A percentile compares a stretch with the other conserved stretches of the same genome.
Evolutionary conservation across 75 land plant species (phyloP).

Genomic region (Cryptomeria japonica): DNA sequence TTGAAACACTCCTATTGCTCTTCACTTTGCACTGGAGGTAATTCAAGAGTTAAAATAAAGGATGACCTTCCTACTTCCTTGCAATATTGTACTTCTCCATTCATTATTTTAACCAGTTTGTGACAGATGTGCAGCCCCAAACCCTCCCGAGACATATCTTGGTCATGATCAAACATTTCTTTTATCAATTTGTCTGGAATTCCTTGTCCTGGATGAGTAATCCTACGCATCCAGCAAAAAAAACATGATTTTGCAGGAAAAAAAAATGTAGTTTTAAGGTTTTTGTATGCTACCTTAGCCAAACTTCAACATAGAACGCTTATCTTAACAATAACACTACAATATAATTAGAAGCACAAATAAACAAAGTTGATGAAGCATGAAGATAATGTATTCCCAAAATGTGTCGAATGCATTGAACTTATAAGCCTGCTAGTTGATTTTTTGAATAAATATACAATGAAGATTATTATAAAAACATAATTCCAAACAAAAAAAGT

Average conservation of each 20-base stretch:
- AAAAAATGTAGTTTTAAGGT: background rate
- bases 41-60: slow-evolving; percentile 72
- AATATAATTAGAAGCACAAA: background rate
- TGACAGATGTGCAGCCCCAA: slow-evolving; percentile 73
- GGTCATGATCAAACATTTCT: slow-evolving; percentile 72
- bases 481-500: background rate
- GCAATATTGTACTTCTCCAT: slow-evolving; percentile 79
- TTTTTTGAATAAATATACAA: background rate
- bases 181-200: slow-evolving; percentile 75
- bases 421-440: background rate
- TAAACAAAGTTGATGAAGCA: background rate
- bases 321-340: background rate
- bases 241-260: background rate
- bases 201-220: slow-evolving; percentile 71
- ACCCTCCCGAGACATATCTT: slow-evolving; percentile 74
- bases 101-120: slow-evolving; percentile 87
- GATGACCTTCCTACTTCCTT: slow-evolving; percentile 62
- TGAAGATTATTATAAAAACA: background rate
- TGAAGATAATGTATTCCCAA: background rate
- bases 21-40: slow-evolving; percentile 54
- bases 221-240: slow-evolving; percentile 41
- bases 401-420: background rate
- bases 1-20: slow-evolving; percentile 6
- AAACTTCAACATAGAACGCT: background rate
- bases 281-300: background rate